Percentiles rank a stretch among this genome's conserved stretches.
phyloP scores from a whole-genome alignment of 1,139 yeast species.

The Pichia sp. region DNA sequence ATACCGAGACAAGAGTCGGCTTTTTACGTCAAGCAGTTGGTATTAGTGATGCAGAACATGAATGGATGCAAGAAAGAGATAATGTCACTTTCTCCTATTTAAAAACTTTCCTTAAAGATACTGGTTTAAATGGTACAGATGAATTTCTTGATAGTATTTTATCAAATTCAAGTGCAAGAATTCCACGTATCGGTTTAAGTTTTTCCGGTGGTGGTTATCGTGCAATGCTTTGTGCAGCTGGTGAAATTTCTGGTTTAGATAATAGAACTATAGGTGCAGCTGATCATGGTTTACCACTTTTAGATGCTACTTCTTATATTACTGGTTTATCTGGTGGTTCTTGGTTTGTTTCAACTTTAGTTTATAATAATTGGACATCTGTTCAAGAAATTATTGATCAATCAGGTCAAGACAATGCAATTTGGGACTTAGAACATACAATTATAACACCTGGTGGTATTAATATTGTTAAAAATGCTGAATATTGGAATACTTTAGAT shows the following conservation, averaged over 20 bases:
- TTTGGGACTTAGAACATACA: constrained; percentile 67
- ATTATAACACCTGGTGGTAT: constrained; percentile 66
- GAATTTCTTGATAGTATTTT: constrained; percentile 36
- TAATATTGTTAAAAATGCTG: constrained; percentile 50
- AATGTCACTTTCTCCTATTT: constrained; percentile 47
- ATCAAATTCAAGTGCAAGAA: constrained; percentile 22
- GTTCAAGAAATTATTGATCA: constrained; percentile 49
- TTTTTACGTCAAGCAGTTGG: constrained; percentile 32
- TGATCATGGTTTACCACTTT: constrained; percentile 68
- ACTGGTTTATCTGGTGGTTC: constrained; percentile 83
- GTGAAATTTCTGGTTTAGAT: constrained; percentile 75
- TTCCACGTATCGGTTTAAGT: constrained; percentile 54
- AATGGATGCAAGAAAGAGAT: constrained; percentile 45
- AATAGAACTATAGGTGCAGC: constrained; percentile 56
- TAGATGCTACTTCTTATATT: constrained; percentile 68
- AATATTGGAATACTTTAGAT: constrained; percentile 48
- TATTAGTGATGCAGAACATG: constrained; percentile 35
- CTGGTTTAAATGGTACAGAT: constrained; percentile 50
- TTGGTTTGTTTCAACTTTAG: constrained; percentile 78
- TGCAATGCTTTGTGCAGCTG: constrained; percentile 89
- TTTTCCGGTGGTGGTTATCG: constrained; percentile 92
- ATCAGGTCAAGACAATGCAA: constrained; percentile 37
- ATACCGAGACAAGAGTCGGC: constrained; percentile 23
- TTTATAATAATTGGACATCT: constrained; percentile 75
- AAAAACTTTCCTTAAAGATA: constrained; percentile 47